phyloP scores from a whole-genome alignment of 176 grass and related monocot species.

The Oryza glumipatula region DNA sequence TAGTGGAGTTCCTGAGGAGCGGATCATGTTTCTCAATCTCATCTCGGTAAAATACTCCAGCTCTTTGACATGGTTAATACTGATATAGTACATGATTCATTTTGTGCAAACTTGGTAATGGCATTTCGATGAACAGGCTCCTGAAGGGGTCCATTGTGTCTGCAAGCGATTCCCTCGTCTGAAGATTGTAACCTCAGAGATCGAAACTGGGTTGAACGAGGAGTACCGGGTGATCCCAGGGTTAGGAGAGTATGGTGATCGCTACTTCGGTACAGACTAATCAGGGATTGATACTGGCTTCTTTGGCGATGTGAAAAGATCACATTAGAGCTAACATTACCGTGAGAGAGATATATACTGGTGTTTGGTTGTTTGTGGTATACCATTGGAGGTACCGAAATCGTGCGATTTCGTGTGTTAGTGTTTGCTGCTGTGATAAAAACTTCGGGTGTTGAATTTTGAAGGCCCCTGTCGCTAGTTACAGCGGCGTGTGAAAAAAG shows the following conservation, averaged over 20 bases:
- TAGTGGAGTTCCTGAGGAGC: constrained; percentile 79
- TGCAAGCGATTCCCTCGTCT: constrained; percentile 83
- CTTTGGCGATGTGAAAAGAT: neutral
- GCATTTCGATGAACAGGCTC: constrained; percentile 57
- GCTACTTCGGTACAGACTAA: constrained; percentile 88
- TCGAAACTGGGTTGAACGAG: constrained; percentile 74
- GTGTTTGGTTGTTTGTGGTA: constrained; percentile 47
- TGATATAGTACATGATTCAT: neutral
- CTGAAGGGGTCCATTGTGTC: constrained; percentile 79
- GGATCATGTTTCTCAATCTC: constrained; percentile 92
- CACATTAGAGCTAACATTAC: constrained; percentile 38
- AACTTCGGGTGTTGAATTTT: constrained; percentile 5
- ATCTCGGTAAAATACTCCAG: constrained; percentile 66
- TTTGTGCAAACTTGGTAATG: constrained; percentile 21
- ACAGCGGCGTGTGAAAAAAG: neutral
- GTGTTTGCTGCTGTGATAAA: neutral
- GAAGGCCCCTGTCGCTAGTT: neutral
- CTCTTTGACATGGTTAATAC: neutral
- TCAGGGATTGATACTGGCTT: neutral
- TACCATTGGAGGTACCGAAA: constrained; percentile 5
- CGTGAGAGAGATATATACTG: constrained; percentile 42
- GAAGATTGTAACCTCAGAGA: constrained; percentile 91
- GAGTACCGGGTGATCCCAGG: constrained; percentile 84
- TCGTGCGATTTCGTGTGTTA: constrained; percentile 11
- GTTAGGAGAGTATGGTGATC: constrained; percentile 88